These are phyloP conservation scores for Syncephalastrum contaminatum DNA, from an alignment of 371 early-diverging fungal genomes.

Conservation along the genomic window DNA sequence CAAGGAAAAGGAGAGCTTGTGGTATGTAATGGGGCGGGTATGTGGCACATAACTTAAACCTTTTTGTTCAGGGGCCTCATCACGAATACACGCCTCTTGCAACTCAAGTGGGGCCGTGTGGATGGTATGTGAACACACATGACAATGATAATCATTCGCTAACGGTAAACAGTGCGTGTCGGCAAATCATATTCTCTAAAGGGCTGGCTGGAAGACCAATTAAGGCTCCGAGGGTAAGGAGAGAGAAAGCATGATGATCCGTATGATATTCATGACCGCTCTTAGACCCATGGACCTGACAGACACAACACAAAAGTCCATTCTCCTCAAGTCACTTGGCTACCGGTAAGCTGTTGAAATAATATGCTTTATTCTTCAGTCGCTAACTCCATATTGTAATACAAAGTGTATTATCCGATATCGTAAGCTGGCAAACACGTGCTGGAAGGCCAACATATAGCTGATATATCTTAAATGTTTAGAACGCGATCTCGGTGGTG, in stretches of 20 bases:
- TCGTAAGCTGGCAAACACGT: slow-evolving; percentile 40
- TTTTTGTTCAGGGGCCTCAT: slow-evolving; percentile 42
- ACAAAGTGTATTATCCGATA: slow-evolving; percentile 67
- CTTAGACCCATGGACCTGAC: slow-evolving; percentile 33
- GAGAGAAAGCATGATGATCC: neutral
- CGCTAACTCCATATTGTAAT: slow-evolving; percentile 7
- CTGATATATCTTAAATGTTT: neutral
- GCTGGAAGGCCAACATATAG: too few relatives aligned
- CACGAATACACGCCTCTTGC: slow-evolving; percentile 56
- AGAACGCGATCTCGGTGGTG: slow-evolving; percentile 68
- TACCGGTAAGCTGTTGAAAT: slow-evolving; percentile 36
- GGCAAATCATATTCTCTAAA: slow-evolving; percentile 74
- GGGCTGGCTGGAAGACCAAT: slow-evolving; percentile 64
- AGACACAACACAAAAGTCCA: slow-evolving; percentile 29
- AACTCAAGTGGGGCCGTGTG: slow-evolving; percentile 79
- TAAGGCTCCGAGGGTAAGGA: slow-evolving; percentile 49
- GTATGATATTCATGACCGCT: neutral
- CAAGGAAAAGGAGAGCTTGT: slow-evolving; percentile 81
- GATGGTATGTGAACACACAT: slow-evolving; percentile 37
- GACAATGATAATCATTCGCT: neutral
- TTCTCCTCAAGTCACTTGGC: slow-evolving; percentile 54
- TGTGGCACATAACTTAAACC: neutral
- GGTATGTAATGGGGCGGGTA: slow-evolving; percentile 25
- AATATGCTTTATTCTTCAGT: neutral
- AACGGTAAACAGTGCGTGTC: slow-evolving; percentile 62